phyloP scores from a whole-genome alignment of 2,329 filamentous ascomycete species.

The Aureobasidium sp. region DNA sequence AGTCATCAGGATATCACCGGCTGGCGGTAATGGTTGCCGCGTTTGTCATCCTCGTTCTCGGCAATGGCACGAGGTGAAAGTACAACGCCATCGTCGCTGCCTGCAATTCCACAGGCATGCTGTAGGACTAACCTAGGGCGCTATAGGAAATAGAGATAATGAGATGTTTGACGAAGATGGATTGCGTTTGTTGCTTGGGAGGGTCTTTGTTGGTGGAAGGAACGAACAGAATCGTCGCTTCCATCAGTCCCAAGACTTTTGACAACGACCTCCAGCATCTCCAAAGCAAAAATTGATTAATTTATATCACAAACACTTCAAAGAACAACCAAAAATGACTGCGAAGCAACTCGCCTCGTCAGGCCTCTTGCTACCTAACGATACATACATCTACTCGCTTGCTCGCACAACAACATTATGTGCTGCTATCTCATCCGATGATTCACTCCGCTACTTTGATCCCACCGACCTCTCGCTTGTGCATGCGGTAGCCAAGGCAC shows the following conservation, averaged over 20 bases:
- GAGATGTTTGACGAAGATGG: neutral
- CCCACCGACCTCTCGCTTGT: slow-evolving; percentile 46
- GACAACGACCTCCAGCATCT: neutral
- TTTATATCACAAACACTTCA: neutral
- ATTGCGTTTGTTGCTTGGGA: neutral
- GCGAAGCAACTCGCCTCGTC: slow-evolving; percentile 8
- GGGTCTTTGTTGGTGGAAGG: neutral
- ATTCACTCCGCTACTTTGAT: slow-evolving; percentile 59
- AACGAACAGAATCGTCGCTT: neutral
- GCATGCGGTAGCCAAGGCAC: slow-evolving; percentile 37
- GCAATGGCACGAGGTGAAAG: too few relatives aligned
- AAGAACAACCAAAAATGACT: neutral
- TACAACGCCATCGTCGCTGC: neutral
- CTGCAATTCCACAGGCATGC: too few relatives aligned
- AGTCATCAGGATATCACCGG: neutral
- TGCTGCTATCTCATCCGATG: slow-evolving; percentile 60
- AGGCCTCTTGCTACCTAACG: slow-evolving; percentile 11
- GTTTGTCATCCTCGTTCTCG: neutral
- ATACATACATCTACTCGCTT: slow-evolving; percentile 51
- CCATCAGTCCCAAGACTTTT: slow-evolving; percentile 5
- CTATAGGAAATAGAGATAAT: too few relatives aligned
- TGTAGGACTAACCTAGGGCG: too few relatives aligned
- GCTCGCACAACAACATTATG: slow-evolving; percentile 33
- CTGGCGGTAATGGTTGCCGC: too few relatives aligned
- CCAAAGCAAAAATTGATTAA: neutral